phyloP scores from a whole-genome alignment of 306 rosid genomes.

The Malus orientalis region DNA sequence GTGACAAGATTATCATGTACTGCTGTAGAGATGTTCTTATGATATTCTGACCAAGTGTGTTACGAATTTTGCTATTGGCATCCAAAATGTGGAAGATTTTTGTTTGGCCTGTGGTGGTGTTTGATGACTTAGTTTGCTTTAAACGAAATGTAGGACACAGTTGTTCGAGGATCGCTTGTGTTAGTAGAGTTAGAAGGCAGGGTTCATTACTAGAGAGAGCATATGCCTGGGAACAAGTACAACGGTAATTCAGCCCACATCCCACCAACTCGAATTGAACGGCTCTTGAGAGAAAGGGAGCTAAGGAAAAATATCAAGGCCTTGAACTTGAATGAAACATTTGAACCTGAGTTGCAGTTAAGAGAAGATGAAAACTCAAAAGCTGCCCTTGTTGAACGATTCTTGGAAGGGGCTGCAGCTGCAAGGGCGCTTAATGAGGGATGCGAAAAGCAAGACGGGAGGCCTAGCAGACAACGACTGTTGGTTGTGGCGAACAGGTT shows the following conservation, averaged over 20 bases:
- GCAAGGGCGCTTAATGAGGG: conserved; percentile 31
- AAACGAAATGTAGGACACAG: conserved; percentile 44
- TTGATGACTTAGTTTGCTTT: background rate
- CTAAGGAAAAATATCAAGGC: conserved; percentile 41
- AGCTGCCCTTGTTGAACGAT: conserved; percentile 27
- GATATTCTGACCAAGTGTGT: background rate
- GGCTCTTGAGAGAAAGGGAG: conserved; percentile 63
- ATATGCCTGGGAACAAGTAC: conserved; percentile 63
- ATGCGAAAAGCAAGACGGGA: conserved; percentile 33
- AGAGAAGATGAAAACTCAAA: conserved; percentile 48
- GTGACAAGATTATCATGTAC: background rate
- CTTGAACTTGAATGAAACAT: conserved; percentile 35
- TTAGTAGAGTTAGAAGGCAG: conserved; percentile 22
- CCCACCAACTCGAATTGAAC: conserved; percentile 54
- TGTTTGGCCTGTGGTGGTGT: conserved; percentile 10
- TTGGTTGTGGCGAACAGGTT: conserved; percentile 91
- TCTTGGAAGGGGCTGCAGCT: conserved; percentile 38
- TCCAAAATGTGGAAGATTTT: conserved; percentile 8
- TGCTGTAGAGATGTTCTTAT: conserved; percentile 1
- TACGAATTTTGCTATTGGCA: background rate
- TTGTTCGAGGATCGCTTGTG: conserved; percentile 21
- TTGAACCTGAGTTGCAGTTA: conserved; percentile 39
- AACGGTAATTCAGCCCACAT: conserved; percentile 30
- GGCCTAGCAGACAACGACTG: conserved; percentile 51
- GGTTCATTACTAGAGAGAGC: conserved; percentile 56